Evolutionary conservation across 495 filamentous ascomycete species (phyloP).

Genomic region (Hyaloscypha hepaticicola): DNA sequence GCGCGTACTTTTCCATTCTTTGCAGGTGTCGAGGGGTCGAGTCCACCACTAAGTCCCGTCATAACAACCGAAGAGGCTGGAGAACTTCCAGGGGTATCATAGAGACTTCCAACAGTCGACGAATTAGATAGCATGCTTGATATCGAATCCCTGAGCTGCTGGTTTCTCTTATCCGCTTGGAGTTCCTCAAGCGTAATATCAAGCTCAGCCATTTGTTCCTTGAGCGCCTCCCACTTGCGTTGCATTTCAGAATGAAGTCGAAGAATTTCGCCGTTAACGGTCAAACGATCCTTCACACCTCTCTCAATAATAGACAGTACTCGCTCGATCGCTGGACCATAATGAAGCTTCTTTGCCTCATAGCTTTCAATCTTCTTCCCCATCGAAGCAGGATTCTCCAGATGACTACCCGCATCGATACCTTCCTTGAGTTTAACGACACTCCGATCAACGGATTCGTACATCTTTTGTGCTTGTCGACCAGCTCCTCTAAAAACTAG

Average conservation of each 20-base stretch:
- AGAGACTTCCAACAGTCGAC: constrained; percentile 67
- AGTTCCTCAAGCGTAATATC: constrained; percentile 73
- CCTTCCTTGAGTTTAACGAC: constrained; percentile 78
- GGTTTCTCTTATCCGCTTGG: constrained; percentile 57
- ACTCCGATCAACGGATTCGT: constrained; percentile 85
- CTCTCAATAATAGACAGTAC: constrained; percentile 89
- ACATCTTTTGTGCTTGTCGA: constrained; percentile 89
- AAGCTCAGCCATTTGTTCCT: constrained; percentile 72
- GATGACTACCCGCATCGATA: constrained; percentile 67
- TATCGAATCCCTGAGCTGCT: constrained; percentile 87
- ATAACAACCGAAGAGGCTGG: constrained; percentile 87
- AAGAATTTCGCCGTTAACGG: constrained; percentile 92
- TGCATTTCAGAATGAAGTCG: constrained; percentile 80
- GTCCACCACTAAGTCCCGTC: constrained; percentile 47
- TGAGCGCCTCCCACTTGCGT: constrained; percentile 71
- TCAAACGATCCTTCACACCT: constrained; percentile 84
- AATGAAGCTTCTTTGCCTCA: constrained; percentile 93
- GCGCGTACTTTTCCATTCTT: constrained; percentile 43
- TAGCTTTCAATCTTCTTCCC: constrained; percentile 87
- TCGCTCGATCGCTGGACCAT: constrained; percentile 89
- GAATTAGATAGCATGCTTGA: constrained; percentile 87
- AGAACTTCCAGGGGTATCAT: constrained; percentile 82
- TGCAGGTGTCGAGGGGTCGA: constrained; percentile 45
- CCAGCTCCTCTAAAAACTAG: constrained; percentile 92
- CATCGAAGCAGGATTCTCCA: constrained; percentile 63